Base-by-base conservation (phyloP, 2,329 filamentous ascomycete genomes). In the Myriosclerotinia curreyana region DNA sequence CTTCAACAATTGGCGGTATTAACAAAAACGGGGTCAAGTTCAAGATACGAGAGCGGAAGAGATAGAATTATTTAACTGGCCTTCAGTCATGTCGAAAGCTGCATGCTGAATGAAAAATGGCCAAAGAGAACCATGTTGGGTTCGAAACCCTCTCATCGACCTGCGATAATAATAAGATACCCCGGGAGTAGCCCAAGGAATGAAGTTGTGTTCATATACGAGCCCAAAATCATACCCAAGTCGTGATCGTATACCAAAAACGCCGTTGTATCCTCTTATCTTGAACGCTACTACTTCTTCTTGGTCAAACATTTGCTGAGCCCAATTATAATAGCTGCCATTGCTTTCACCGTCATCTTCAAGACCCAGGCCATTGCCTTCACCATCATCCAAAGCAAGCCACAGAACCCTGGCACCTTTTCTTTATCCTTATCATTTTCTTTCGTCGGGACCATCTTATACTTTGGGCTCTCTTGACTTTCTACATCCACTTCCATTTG, bases 401-500 rank as follows among this genome's bases (percentile, higher is more conserved):
- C 83, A 69, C 86, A 78, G 40, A 83, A 72, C 1, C 79, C 71
- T 83, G 77, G 61, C 80, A 72, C 8, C 78, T 79, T 62, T 81
- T 79, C 66, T 42, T 64, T 59, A 5, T 59, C 46, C 25, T 64
- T 64, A 80, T 74, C 62, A 79, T 72, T 67, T 80, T 81, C 0
- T 82, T 83, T 69, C 72, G 82, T 80, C 44, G 68, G 68, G 22
- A 66, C 66, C 58, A 67, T 69, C 40, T 69, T 69, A 2, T 64
- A 64, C 49, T 70, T 72, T 44, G 72, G 44, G 60, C 69, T 73
- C 70, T 67, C 79, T 74, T 88, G 86, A 71, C 85, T 88, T 75
- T 87, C 86, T 6, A 88, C 73, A 68, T 88, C 86, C 46, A 87
- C 76, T 73, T 84, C 86, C 64, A 87, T 82, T 69, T 82, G 80